Evolutionary conservation across 2,329 filamentous ascomycete species (phyloP).

Genomic region (Rutstroemia sydowiana): DNA sequence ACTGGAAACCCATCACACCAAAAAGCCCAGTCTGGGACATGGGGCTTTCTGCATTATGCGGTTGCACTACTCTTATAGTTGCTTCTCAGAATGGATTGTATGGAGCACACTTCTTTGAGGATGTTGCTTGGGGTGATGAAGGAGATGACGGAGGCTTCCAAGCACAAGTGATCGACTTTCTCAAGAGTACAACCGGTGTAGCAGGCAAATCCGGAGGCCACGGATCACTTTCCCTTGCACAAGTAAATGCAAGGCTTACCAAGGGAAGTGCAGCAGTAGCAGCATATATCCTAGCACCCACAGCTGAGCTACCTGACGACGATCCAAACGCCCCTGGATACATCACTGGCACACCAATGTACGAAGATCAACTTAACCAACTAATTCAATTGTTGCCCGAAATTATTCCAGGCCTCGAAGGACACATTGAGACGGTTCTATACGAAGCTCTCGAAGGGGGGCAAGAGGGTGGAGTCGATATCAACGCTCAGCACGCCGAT

Average conservation of each 20-base stretch:
- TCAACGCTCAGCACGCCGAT: not conserved
- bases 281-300: not conserved
- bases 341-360: not conserved
- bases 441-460: not conserved
- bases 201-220: not conserved
- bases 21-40: not conserved
- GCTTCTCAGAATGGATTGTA: not conserved
- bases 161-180: not conserved
- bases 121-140: not conserved
- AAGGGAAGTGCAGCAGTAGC: not conserved
- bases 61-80: not conserved
- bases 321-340: not conserved
- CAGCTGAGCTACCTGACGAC: not conserved
- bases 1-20: not conserved
- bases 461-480: not conserved
- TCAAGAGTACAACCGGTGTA: not conserved
- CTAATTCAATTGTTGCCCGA: not conserved
- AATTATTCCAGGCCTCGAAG: not conserved
- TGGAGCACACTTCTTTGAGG: not conserved
- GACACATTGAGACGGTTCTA: not conserved
- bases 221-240: not conserved
- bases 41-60: not conserved
- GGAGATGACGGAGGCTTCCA: not conserved
- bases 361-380: not conserved
- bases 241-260: not conserved